These are phyloP conservation scores for Clonostachys rhizophaga DNA, from an alignment of 2,329 filamentous ascomycete genomes.

Conservation along the genomic window DNA sequence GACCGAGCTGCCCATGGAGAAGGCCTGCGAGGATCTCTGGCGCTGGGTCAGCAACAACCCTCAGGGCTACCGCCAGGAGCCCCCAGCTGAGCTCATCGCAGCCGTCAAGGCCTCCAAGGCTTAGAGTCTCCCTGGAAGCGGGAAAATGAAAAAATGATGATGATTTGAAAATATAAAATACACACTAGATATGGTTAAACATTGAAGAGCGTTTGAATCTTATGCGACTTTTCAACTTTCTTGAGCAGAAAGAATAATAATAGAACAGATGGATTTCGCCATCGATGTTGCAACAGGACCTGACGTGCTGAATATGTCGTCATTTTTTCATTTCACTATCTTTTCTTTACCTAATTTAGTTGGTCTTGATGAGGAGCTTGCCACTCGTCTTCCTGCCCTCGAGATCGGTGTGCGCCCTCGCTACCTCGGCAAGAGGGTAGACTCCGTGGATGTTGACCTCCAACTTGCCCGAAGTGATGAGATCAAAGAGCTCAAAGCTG, in stretches of 20 bases:
- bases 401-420: constrained; percentile 70
- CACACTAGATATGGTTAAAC: background rate
- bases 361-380: constrained; percentile 70
- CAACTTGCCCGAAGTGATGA: constrained; percentile 65
- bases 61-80: constrained; percentile 86
- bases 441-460: constrained; percentile 70
- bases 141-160: constrained; percentile 1
- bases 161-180: background rate
- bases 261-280: too few relatives aligned
- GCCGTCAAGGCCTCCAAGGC: constrained; percentile 40
- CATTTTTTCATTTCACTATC: background rate
- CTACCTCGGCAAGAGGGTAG: constrained; percentile 71
- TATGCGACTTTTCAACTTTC: too few relatives aligned
- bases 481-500: constrained; percentile 64
- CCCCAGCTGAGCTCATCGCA: constrained; percentile 77
- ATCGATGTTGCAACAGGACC: too few relatives aligned
- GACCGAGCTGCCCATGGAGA: constrained; percentile 83
- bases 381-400: constrained; percentile 80
- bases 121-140: constrained; percentile 6
- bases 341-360: constrained; percentile 15
- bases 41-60: constrained; percentile 97
- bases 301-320: too few relatives aligned
- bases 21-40: constrained; percentile 93
- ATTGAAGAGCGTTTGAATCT: background rate
- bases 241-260: too few relatives aligned